These are phyloP conservation scores for Pseudonectria buxi DNA, from an alignment of 2,329 filamentous ascomycete genomes.

Conservation along the genomic window DNA sequence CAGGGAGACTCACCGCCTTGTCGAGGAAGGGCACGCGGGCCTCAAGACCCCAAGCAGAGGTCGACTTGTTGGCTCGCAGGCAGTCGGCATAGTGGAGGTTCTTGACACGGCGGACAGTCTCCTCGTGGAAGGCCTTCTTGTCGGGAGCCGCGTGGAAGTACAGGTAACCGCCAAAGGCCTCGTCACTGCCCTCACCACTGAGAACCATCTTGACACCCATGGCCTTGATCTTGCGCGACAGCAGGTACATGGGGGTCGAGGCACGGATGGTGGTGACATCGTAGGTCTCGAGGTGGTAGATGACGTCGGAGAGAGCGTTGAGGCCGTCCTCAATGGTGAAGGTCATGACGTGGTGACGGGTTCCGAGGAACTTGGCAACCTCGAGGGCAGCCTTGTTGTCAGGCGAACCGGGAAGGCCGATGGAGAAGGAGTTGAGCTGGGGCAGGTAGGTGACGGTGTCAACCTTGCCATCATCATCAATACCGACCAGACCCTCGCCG, in stretches of 20 bases:
- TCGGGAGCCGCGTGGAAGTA: slow-evolving; percentile 96
- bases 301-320: slow-evolving; percentile 93
- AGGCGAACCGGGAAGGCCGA: slow-evolving; percentile 85
- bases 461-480: slow-evolving; percentile 86
- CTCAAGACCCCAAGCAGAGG: slow-evolving; percentile 94
- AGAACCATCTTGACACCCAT: slow-evolving; percentile 99
- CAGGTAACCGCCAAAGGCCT: slow-evolving; percentile 97
- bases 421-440: slow-evolving; percentile 97
- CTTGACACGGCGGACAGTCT: slow-evolving; percentile 91
- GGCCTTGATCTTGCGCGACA: slow-evolving; percentile 98
- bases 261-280: slow-evolving; percentile 98
- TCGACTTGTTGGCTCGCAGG: slow-evolving; percentile 97
- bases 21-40: slow-evolving; percentile 97
- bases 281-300: slow-evolving; percentile 95
- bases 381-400: slow-evolving; percentile 88
- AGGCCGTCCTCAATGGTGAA: slow-evolving; percentile 97
- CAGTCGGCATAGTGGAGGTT: slow-evolving; percentile 96
- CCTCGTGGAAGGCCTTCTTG: slow-evolving; percentile 88
- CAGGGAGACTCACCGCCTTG: slow-evolving; percentile 55
- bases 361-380: slow-evolving; percentile 94
- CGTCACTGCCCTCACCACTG: slow-evolving; percentile 91
- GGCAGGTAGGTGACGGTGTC: slow-evolving; percentile 87
- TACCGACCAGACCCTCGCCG: slow-evolving; percentile 76
- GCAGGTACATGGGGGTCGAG: slow-evolving; percentile 96
- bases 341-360: slow-evolving; percentile 95